These are phyloP conservation scores for Magnolia changhungtana DNA, from an alignment of 164 flowering plant species.

Conservation along the genomic window DNA sequence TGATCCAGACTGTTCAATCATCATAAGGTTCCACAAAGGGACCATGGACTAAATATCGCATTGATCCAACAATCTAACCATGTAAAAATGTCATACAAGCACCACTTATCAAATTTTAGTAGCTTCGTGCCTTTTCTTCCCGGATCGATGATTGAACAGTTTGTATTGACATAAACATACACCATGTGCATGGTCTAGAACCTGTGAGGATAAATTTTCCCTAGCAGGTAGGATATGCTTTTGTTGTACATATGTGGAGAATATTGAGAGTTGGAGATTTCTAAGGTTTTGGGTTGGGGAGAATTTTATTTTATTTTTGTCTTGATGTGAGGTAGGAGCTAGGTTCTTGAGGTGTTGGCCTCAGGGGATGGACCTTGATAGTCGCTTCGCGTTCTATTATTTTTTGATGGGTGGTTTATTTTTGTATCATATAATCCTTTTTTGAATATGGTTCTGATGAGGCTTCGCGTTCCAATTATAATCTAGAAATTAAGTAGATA, in stretches of 20 bases:
- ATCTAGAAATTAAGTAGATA: too few species aligned
- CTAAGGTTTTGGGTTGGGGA: background rate
- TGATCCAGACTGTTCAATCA: background rate
- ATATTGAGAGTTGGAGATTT: constrained; percentile 9
- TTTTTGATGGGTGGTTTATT: background rate
- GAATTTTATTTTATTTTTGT: constrained; percentile 1
- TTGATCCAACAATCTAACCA: too few species aligned
- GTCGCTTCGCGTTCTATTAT: background rate
- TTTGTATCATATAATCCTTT: too few species aligned
- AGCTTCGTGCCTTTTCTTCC: background rate
- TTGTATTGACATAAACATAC: background rate
- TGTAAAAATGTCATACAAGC: background rate
- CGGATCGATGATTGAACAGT: background rate
- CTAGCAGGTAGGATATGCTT: background rate
- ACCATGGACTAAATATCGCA: too few species aligned
- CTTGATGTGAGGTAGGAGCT: constrained; percentile 12
- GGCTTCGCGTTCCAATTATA: too few species aligned
- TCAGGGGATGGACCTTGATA: background rate
- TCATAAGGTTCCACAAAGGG: background rate
- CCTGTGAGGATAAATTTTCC: background rate
- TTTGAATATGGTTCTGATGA: too few species aligned
- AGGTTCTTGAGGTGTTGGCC: constrained; percentile 13
- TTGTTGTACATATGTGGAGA: constrained; percentile 5
- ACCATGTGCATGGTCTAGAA: background rate
- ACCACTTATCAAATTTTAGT: background rate